A percentile compares a stretch with the other conserved stretches of the same genome.
phyloP scores from a whole-genome alignment of 345 rosid species.

The Camelina sativa region DNA sequence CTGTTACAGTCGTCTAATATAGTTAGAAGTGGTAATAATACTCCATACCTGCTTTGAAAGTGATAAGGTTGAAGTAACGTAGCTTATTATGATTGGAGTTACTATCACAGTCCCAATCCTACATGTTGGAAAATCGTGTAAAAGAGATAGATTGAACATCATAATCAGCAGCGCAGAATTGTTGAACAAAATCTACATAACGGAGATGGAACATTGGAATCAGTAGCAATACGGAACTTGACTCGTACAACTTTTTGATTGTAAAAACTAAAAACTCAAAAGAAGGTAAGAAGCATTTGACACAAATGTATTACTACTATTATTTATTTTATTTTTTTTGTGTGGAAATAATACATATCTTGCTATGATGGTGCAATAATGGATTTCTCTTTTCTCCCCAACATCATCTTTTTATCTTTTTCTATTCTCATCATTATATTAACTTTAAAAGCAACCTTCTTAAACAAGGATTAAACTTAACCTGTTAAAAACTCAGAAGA shows the following conservation, averaged over 20 bases:
- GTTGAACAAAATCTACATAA: neutral
- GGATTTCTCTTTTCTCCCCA: slow-evolving; percentile 29
- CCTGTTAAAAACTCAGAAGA: too few relatives aligned
- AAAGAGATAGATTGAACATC: neutral
- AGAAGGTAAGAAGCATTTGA: slow-evolving; percentile 12
- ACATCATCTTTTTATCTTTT: slow-evolving; percentile 25
- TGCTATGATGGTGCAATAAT: slow-evolving; percentile 36
- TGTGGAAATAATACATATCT: slow-evolving; percentile 9
- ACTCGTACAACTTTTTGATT: neutral
- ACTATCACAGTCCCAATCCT: neutral
- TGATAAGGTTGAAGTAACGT: neutral
- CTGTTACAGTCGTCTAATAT: neutral
- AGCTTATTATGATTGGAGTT: neutral
- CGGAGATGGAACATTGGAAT: neutral
- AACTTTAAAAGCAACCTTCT: slow-evolving; percentile 9
- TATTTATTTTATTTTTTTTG: neutral
- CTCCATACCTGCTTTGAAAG: neutral
- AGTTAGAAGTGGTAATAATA: neutral
- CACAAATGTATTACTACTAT: neutral
- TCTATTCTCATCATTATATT: slow-evolving; percentile 9
- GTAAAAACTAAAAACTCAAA: too few relatives aligned
- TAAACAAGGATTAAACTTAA: slow-evolving; percentile 5
- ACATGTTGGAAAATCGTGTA: neutral
- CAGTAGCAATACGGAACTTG: neutral
- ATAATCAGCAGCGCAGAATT: neutral